phyloP scores from a whole-genome alignment of 2,329 filamentous ascomycete genomes.

The Colletotrichum musae region DNA sequence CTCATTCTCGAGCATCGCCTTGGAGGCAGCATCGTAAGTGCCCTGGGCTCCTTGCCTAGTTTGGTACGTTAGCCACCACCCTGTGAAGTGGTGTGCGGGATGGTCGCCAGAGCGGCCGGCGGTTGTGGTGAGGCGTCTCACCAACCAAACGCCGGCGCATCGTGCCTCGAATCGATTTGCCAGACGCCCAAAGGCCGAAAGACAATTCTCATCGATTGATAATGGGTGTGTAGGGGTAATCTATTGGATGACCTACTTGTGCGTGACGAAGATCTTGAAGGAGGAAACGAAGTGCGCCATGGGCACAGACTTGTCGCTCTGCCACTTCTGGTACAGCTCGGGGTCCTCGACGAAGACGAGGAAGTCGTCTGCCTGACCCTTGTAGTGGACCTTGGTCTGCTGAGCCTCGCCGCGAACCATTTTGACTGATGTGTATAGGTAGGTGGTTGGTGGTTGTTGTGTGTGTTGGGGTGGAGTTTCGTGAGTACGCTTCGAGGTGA shows the following conservation, averaged over 20 bases:
- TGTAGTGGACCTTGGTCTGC: constrained; percentile 87
- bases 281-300: constrained; percentile 87
- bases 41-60: constrained; percentile 88
- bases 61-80: constrained; percentile 4
- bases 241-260: constrained; percentile 77
- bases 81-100: background rate
- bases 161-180: no score
- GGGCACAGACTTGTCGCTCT: constrained; percentile 82
- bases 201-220: background rate
- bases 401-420: constrained; percentile 81
- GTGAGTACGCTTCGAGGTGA: constrained; percentile 28
- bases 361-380: constrained; percentile 76
- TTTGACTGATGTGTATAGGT: constrained; percentile 48
- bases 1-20: constrained; percentile 83
- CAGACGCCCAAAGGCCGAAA: no score
- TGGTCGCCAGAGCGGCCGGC: background rate
- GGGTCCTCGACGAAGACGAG: constrained; percentile 72
- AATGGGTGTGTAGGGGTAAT: constrained; percentile 8
- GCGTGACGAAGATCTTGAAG: constrained; percentile 91
- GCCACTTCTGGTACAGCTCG: constrained; percentile 84
- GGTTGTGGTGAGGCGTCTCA: background rate
- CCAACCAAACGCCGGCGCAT: background rate
- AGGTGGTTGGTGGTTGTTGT: constrained; percentile 36
- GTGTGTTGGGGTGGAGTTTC: constrained; percentile 31
- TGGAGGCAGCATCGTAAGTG: constrained; percentile 81